Base-by-base conservation (phyloP, 345 rosid genomes). In the Moringa oleifera region DNA sequence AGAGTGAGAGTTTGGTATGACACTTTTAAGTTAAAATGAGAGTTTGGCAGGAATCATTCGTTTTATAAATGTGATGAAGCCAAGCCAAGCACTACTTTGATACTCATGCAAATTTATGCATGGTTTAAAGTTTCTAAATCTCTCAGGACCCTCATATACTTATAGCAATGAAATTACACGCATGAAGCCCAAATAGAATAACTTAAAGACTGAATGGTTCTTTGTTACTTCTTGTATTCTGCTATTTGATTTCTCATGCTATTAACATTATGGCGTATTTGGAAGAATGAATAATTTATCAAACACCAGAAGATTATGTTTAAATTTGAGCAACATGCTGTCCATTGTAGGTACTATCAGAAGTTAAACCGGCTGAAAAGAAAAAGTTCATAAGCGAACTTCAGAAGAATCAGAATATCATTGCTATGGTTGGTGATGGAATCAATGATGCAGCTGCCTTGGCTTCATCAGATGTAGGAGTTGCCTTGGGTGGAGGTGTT, bases 391-490 rank as follows among this genome's bases (percentile, higher is more conserved):
- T 93, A 66, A 75, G 45, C 61, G 81, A 78, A 63, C 91, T 93
- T 64, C 97, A 90, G 80, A 76, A 71, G 68, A 82, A 78, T 59
- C 77, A 82, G 65, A 88, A 83, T n/a, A 61, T 79, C 28, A 95
- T 90, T 56, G 97, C 97, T 22, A 93, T 93, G 98, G 90, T 93
- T 62, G 98, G 97, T 25, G 98, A 93, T 75, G 98, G 98, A 55
- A 90, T 93, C 68, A 93, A 93, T 65, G 98, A 90, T 80, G 98
- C 97, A 61, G 90, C 96, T 62, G 97, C 98, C 25, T 80, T 93
- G 81, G 98, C 98, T 70, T 86, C 84, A 57, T 75, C 96, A 55
- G 87, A 90, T 66, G 70, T 93, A 75, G 98, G 98, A 67, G 83
- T 93, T 60, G 97, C 96, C 63, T 85, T 93, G 95, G 91, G 98